Percentiles rank a stretch among this genome's conserved stretches.
Conservation (phyloP, 1,139 yeast species). For the Yamadazyma triangularis region DNA sequence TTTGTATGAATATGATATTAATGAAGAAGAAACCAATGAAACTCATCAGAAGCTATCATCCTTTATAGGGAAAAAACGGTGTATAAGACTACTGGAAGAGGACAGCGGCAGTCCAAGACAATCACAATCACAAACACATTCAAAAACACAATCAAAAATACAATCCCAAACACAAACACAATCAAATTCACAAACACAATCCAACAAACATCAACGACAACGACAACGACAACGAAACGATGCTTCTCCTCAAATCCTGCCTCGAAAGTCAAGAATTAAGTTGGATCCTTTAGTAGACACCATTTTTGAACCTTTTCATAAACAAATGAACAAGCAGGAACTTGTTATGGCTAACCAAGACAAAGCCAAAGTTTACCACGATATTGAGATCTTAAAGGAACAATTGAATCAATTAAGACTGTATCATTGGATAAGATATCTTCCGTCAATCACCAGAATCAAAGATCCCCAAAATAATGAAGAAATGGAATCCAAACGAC, state of each 20-base stretch:
- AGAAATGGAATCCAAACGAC: conserved; percentile 49
- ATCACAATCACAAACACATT: no score
- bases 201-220: neutral
- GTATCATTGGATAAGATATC: conserved; percentile 51
- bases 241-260: conserved; percentile 7
- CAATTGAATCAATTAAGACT: conserved; percentile 45
- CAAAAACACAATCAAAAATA: no score
- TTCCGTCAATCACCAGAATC: conserved; percentile 53
- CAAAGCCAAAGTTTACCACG: conserved; percentile 43
- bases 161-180: conserved; percentile 1
- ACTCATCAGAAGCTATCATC: neutral
- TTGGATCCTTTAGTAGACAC: conserved; percentile 45
- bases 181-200: neutral
- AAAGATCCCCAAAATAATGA: conserved; percentile 38
- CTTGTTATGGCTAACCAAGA: conserved; percentile 58
- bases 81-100: neutral
- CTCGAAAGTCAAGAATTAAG: conserved; percentile 17
- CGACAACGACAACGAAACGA: neutral
- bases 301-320: conserved; percentile 48
- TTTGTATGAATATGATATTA: conserved; percentile 5
- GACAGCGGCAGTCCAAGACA: no score
- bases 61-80: no score
- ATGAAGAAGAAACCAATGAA: neutral
- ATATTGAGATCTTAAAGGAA: conserved; percentile 45
- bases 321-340: conserved; percentile 64